Conservation (phyloP, 805 yeast genomes). For the Sugiyamaella smithiae region DNA sequence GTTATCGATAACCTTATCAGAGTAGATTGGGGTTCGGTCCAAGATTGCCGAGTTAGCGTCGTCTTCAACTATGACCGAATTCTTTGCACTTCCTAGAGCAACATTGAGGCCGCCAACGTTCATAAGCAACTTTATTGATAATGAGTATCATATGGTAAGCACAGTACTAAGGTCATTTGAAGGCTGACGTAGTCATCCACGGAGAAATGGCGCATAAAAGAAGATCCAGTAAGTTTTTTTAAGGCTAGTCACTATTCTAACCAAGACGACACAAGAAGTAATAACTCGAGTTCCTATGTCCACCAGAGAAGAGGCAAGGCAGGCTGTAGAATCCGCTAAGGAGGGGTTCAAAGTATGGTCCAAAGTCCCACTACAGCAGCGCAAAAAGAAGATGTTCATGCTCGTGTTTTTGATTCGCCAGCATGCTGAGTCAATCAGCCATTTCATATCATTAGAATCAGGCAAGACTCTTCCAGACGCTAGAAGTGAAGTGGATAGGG, state of each 20-base stretch:
- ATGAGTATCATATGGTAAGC: slow-evolving; percentile 1
- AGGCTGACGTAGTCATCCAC: background rate
- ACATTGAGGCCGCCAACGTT: background rate
- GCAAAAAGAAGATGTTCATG: slow-evolving; percentile 5
- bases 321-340: background rate
- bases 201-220: slow-evolving; percentile 4
- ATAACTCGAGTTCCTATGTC: slow-evolving; percentile 1
- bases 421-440: background rate
- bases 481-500: slow-evolving; percentile 2
- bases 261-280: background rate
- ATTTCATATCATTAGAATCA: slow-evolving; percentile 1
- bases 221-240: background rate
- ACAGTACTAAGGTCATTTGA: background rate
- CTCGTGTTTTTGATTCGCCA: slow-evolving; percentile 1
- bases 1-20: background rate
- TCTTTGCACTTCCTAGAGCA: background rate
- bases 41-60: background rate
- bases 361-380: slow-evolving; percentile 3
- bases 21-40: background rate
- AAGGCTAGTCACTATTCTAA: background rate
- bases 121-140: slow-evolving; percentile 1
- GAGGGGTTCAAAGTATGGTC: slow-evolving; percentile 1
- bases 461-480: slow-evolving; percentile 5
- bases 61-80: background rate
- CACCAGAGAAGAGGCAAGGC: background rate